Percentiles rank a stretch among this genome's conserved stretches.
These are phyloP conservation scores for Tetracladium marchalianum DNA, from an alignment of 495 filamentous ascomycete species.

Conservation along the genomic window DNA sequence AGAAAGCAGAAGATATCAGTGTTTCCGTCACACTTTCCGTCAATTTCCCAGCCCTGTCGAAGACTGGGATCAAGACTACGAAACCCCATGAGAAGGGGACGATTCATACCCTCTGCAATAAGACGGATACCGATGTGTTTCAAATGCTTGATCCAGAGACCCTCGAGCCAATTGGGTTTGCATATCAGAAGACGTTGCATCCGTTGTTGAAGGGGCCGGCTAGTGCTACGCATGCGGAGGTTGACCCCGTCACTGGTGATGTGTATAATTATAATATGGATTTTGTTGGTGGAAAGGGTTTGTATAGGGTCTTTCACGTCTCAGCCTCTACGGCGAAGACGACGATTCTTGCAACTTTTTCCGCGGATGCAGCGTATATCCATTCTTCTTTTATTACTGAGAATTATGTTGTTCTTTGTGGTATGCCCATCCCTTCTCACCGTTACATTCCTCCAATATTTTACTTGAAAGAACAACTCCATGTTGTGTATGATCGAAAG, in stretches of 20 bases:
- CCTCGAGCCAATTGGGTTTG: conserved; percentile 55
- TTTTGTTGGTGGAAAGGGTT: conserved; percentile 26
- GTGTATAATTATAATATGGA: conserved; percentile 69
- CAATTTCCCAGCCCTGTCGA: conserved; percentile 40
- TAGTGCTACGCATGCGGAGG: conserved; percentile 57
- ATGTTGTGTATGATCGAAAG: no score
- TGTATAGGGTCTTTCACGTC: conserved; percentile 58
- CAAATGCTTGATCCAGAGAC: conserved; percentile 58
- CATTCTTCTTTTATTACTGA: conserved; percentile 64
- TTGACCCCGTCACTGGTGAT: conserved; percentile 62
- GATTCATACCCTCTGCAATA: conserved; percentile 8
- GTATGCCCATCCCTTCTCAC: no score
- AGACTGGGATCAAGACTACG: not conserved
- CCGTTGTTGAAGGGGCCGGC: conserved; percentile 54
- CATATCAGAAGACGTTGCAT: conserved; percentile 48
- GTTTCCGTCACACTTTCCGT: conserved; percentile 51
- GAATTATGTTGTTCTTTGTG: conserved; percentile 56
- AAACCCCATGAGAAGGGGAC: not conserved
- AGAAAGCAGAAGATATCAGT: conserved; percentile 32
- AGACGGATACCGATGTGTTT: conserved; percentile 47
- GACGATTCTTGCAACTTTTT: conserved; percentile 58
- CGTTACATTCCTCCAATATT: no score
- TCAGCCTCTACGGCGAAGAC: conserved; percentile 51
- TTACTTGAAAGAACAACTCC: no score
- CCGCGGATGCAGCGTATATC: conserved; percentile 48